Percentiles rank a stretch among this genome's conserved stretches.
phyloP scores from a whole-genome alignment of 140 eudicot genomes.

The Cichorium intybus region DNA sequence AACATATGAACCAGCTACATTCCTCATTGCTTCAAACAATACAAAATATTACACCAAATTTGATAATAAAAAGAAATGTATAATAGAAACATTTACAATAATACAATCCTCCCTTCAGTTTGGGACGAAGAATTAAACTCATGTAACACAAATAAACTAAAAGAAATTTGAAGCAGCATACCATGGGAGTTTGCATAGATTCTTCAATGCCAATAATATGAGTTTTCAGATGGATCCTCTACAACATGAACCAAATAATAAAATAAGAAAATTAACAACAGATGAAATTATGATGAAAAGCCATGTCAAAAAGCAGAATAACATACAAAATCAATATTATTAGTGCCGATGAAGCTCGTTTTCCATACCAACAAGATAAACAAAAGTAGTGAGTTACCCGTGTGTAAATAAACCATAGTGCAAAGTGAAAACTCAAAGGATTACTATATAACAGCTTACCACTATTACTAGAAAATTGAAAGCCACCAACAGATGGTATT shows the following conservation, averaged over 20 bases:
- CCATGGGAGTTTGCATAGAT: constrained; percentile 81
- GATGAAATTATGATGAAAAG: background rate
- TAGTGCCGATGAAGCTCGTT: constrained; percentile 49
- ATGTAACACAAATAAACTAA: background rate
- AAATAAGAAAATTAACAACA: background rate
- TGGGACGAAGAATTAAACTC: background rate
- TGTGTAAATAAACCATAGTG: background rate
- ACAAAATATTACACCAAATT: no score
- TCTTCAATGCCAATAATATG: constrained; percentile 59
- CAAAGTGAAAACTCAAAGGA: background rate
- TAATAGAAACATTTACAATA: no score
- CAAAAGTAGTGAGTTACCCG: background rate
- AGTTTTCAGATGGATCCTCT: constrained; percentile 61
- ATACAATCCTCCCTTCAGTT: no score
- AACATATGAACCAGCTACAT: no score
- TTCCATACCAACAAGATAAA: constrained; percentile 44
- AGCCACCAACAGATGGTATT: constrained; percentile 60
- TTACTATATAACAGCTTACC: constrained; percentile 29
- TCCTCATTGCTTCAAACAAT: no score
- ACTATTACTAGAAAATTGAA: constrained; percentile 50
- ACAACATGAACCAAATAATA: constrained; percentile 16
- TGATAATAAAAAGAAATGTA: no score
- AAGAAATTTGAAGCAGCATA: constrained; percentile 28
- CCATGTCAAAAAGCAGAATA: constrained; percentile 16
- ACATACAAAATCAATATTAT: constrained; percentile 68